Evolutionary conservation across 768 basidiomycete genomes (phyloP).

Genomic region (Boletus bicolor): DNA sequence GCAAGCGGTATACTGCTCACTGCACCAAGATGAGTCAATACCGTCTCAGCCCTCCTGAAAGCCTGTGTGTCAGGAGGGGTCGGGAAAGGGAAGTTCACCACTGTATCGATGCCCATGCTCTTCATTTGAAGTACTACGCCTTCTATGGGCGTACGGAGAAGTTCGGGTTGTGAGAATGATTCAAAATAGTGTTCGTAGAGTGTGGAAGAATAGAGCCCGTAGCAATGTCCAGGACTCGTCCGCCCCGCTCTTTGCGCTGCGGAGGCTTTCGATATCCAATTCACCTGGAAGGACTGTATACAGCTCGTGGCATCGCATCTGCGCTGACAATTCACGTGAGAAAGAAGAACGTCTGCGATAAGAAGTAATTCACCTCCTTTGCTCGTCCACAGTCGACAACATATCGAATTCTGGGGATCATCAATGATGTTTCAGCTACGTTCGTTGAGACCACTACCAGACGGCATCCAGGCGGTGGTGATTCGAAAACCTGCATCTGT

Average conservation of each 20-base stretch:
- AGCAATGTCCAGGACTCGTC: conserved; percentile 97
- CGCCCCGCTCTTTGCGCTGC: conserved; percentile 94
- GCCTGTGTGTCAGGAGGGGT: conserved; percentile 83
- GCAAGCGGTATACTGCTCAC: conserved; percentile 40
- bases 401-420: conserved; percentile 95
- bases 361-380: conserved; percentile 65
- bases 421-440: conserved; percentile 94
- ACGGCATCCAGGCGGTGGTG: conserved; percentile 76
- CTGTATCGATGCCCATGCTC: conserved; percentile 95
- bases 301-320: conserved; percentile 77
- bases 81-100: conserved; percentile 97
- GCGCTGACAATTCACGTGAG: conserved; percentile 45
- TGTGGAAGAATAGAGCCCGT: conserved; percentile 93
- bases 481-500: conserved; percentile 89
- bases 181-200: conserved; percentile 93
- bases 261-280: conserved; percentile 94
- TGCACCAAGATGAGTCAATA: conserved; percentile 81
- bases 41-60: conserved; percentile 77
- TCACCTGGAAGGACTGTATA: conserved; percentile 88
- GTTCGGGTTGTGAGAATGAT: conserved; percentile 84
- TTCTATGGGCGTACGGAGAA: conserved; percentile 93
- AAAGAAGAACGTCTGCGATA: not conserved
- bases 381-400: conserved; percentile 96
- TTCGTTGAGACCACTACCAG: conserved; percentile 95
- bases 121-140: conserved; percentile 98